phyloP scores from a whole-genome alignment of 1,284 basidiomycete genomes.

The Trichosporon inkin region DNA sequence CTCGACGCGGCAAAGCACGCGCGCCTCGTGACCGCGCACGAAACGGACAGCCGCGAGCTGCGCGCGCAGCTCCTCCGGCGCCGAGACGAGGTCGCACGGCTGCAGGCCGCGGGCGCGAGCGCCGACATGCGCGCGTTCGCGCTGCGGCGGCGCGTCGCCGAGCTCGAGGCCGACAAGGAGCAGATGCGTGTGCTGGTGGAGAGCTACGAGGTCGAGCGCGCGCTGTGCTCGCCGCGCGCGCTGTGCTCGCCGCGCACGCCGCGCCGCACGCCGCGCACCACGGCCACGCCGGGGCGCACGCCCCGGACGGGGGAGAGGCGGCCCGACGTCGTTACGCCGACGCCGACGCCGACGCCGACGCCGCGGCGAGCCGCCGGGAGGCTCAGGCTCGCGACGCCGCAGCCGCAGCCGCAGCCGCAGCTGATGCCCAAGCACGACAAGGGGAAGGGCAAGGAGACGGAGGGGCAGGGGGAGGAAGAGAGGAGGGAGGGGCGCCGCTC shows the following conservation, averaged over 20 bases:
- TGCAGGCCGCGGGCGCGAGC: neutral
- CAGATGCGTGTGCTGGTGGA: neutral
- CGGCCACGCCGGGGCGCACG: neutral
- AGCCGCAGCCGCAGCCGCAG: neutral
- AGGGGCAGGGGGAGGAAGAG: too few relatives aligned
- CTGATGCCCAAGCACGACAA: too few relatives aligned
- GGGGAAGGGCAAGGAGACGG: too few relatives aligned
- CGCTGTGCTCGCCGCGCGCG: neutral
- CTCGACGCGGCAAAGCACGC: neutral
- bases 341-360: neutral
- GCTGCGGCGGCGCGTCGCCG: neutral
- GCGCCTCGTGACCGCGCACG: neutral
- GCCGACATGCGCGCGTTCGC: neutral
- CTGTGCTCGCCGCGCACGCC: neutral
- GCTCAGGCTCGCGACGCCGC: neutral
- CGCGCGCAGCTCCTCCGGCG: neutral
- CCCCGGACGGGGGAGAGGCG: neutral
- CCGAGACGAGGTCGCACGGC: neutral
- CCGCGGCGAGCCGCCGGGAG: neutral
- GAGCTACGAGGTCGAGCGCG: conserved; percentile 16
- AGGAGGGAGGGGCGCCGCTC: too few relatives aligned
- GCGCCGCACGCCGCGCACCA: neutral
- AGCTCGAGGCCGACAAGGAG: conserved; percentile 3
- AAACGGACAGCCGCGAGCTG: neutral
- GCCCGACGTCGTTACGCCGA: neutral